Conservation (phyloP, 805 yeast genomes). For the Candida railenensis region DNA sequence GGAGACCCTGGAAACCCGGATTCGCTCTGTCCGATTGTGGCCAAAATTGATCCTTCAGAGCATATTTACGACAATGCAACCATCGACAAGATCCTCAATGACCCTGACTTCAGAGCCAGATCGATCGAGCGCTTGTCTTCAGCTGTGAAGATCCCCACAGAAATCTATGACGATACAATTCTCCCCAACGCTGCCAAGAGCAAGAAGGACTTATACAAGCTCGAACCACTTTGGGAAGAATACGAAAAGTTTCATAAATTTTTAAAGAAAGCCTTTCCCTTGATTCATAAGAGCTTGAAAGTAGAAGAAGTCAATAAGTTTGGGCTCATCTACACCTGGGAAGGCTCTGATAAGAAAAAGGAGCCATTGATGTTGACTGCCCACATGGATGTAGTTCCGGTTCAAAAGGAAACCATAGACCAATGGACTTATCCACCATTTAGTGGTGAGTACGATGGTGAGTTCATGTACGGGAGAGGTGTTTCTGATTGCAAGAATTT, state of each 20-base stretch:
- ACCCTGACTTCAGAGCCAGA: slow-evolving; percentile 19
- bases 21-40: slow-evolving; percentile 34
- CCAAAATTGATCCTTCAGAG: slow-evolving; percentile 27
- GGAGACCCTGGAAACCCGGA: slow-evolving; percentile 30
- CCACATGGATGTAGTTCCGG: slow-evolving; percentile 44
- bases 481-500: slow-evolving; percentile 40
- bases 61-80: slow-evolving; percentile 19
- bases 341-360: slow-evolving; percentile 26
- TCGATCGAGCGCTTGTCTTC: slow-evolving; percentile 23
- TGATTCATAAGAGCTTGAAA: slow-evolving; percentile 29
- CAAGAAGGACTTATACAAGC: slow-evolving; percentile 22
- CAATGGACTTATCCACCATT: slow-evolving; percentile 41
- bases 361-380: slow-evolving; percentile 39
- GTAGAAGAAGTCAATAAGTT: slow-evolving; percentile 34
- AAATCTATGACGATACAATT: slow-evolving; percentile 29
- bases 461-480: slow-evolving; percentile 35
- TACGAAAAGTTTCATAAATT: slow-evolving; percentile 28
- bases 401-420: slow-evolving; percentile 34
- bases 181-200: slow-evolving; percentile 24
- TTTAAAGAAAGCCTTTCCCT: slow-evolving; percentile 32
- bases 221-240: slow-evolving; percentile 25
- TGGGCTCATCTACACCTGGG: slow-evolving; percentile 38
- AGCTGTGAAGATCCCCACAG: slow-evolving; percentile 32
- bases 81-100: slow-evolving; percentile 24
- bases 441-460: slow-evolving; percentile 33